A percentile compares a stretch with the other conserved stretches of the same genome.
Conservation (phyloP, 2,329 filamentous ascomycete genomes). For the Claviceps capensis region DNA sequence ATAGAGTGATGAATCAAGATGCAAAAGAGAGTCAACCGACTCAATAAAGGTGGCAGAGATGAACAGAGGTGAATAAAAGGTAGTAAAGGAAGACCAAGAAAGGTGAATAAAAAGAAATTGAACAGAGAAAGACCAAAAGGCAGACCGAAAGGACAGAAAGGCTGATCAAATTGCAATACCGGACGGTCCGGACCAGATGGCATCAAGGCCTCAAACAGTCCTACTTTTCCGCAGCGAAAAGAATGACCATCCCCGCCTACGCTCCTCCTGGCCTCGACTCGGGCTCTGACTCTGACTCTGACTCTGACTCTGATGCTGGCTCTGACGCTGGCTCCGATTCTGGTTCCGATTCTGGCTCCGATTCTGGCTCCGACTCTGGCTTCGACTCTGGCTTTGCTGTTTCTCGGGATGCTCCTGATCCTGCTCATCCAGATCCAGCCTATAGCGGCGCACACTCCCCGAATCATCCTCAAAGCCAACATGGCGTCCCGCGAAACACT, state of each 20-base stretch:
- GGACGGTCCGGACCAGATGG: too few species aligned
- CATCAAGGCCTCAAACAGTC: neutral
- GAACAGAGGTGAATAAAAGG: neutral
- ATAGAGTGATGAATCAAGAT: too few species aligned
- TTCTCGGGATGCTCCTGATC: constrained; percentile 19
- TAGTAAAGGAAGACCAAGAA: neutral
- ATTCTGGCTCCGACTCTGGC: too few species aligned
- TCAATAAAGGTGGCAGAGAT: too few species aligned
- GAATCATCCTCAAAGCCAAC: constrained; percentile 47
- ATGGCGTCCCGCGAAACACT: constrained; percentile 43
- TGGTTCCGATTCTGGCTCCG: too few species aligned
- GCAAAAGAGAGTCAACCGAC: too few species aligned
- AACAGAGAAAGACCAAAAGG: neutral
- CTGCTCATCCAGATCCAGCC: constrained; percentile 42
- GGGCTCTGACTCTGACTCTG: too few species aligned
- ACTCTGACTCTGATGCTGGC: neutral
- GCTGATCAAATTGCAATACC: too few species aligned
- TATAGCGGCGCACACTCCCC: constrained; percentile 49
- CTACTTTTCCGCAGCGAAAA: constrained; percentile 16
- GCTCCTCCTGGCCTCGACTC: neutral
- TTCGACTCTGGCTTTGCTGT: too few species aligned
- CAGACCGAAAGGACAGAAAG: too few species aligned
- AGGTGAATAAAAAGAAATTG: constrained; percentile 2
- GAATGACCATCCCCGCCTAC: constrained; percentile 13
- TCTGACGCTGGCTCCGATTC: too few species aligned